Conservation (phyloP, 1,139 yeast genomes). For the Geotrichum bryndzae region DNA sequence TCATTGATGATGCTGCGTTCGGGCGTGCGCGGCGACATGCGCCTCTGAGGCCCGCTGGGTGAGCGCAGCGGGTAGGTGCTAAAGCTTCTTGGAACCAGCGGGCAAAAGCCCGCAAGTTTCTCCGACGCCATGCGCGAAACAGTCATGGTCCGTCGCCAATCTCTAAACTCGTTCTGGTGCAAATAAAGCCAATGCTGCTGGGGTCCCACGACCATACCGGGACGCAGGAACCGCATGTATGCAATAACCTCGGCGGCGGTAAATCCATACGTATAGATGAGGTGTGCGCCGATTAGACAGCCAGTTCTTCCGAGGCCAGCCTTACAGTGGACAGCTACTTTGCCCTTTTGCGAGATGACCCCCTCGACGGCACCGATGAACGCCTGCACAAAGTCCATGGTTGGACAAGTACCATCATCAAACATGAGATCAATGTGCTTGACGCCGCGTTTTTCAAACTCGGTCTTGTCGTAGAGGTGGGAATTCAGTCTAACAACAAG, state of each 20-base stretch:
- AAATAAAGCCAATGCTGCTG: slow-evolving; percentile 97
- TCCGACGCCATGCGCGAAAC: slow-evolving; percentile 64
- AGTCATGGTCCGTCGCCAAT: slow-evolving; percentile 94
- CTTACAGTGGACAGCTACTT: slow-evolving; percentile 95
- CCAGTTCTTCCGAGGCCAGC: slow-evolving; percentile 98
- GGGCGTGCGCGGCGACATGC: slow-evolving; percentile 55
- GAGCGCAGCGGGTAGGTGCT: slow-evolving; percentile 22
- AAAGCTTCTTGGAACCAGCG: slow-evolving; percentile 47
- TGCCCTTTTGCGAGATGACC: slow-evolving; percentile 75
- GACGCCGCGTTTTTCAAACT: slow-evolving; percentile 76
- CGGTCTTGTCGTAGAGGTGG: slow-evolving; percentile 76
- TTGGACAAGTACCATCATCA: slow-evolving; percentile 97
- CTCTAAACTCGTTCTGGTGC: slow-evolving; percentile 92
- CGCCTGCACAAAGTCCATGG: slow-evolving; percentile 83
- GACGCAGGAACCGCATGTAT: slow-evolving; percentile 91
- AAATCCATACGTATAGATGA: slow-evolving; percentile 91
- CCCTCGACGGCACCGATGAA: slow-evolving; percentile 95
- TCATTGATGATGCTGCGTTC: slow-evolving; percentile 71
- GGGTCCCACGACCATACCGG: slow-evolving; percentile 99
- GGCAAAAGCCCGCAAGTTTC: slow-evolving; percentile 68
- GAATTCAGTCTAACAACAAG: slow-evolving; percentile 89
- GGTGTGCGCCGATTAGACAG: slow-evolving; percentile 92
- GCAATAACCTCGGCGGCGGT: slow-evolving; percentile 97
- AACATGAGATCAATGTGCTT: slow-evolving; percentile 91
- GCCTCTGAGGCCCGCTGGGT: slow-evolving; percentile 37